Percentiles rank a stretch among this genome's conserved stretches.
Evolutionary conservation across 257 asterid genomes (phyloP).

Genomic region (Solanum ahanhuiri): DNA sequence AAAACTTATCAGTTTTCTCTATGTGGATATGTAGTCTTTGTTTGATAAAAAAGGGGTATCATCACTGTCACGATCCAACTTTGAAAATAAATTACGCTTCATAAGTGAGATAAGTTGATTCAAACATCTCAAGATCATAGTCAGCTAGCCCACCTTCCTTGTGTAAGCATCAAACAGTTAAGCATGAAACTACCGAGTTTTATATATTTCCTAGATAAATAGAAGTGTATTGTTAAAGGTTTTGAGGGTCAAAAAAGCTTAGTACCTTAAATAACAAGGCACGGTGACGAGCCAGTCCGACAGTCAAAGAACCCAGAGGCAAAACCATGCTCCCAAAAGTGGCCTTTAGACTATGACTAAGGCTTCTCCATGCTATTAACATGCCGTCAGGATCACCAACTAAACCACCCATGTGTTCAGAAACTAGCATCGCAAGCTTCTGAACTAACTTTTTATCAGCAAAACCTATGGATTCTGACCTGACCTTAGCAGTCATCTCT

Average conservation of each 20-base stretch:
- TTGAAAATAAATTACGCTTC: background rate
- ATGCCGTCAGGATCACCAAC: constrained; percentile 78
- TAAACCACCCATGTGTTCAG: constrained; percentile 92
- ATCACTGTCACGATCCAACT: background rate
- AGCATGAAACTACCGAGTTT: background rate
- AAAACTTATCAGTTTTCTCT: background rate
- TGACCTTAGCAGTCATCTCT: constrained; percentile 45
- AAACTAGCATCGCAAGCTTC: constrained; percentile 67
- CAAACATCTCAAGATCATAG: background rate
- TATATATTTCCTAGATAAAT: background rate
- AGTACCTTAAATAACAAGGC: constrained; percentile 87
- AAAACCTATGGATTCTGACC: constrained; percentile 32
- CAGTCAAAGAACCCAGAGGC: constrained; percentile 81
- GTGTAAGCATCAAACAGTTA: background rate
- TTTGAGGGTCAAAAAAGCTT: constrained; percentile 6
- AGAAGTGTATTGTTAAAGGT: background rate
- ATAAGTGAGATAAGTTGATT: background rate
- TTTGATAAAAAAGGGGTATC: background rate
- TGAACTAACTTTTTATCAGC: constrained; percentile 35
- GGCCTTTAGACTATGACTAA: constrained; percentile 44
- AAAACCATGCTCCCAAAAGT: constrained; percentile 81
- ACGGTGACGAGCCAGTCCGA: constrained; percentile 94
- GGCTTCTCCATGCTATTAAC: constrained; percentile 71
- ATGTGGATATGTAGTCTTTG: background rate
- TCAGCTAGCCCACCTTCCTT: background rate